A percentile compares a stretch with the other conserved stretches of the same genome.
These are phyloP conservation scores for Trametes meyenii DNA, from an alignment of 768 basidiomycete species.

Conservation along the genomic window DNA sequence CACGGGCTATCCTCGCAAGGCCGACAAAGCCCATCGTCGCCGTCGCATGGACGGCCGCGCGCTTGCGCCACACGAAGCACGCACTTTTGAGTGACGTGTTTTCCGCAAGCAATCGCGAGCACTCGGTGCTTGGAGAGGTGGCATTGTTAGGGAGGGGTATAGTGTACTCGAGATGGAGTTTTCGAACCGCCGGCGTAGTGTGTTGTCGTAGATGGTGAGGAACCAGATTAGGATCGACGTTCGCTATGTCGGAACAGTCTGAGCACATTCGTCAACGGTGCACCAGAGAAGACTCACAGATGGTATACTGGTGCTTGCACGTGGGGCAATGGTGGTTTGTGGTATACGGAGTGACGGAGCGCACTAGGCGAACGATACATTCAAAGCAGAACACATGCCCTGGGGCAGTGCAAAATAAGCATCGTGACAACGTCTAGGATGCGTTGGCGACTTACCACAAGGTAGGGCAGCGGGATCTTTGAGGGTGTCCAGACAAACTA, in stretches of 20 bases:
- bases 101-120: conserved; percentile 31
- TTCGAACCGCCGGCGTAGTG: conserved; percentile 59
- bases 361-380: conserved; percentile 55
- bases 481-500: conserved; percentile 60
- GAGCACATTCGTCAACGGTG: neutral
- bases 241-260: conserved; percentile 37
- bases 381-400: conserved; percentile 69
- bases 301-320: conserved; percentile 57
- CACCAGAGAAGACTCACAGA: conserved; percentile 44
- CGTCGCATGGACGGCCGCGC: conserved; percentile 36
- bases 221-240: conserved; percentile 50
- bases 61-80: conserved; percentile 37
- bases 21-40: conserved; percentile 37
- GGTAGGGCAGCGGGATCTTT: conserved; percentile 61
- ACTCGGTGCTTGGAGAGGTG: conserved; percentile 18
- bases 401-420: conserved; percentile 27
- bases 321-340: conserved; percentile 58
- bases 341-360: conserved; percentile 49
- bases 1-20: conserved; percentile 35
- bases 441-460: conserved; percentile 51
- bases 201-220: conserved; percentile 63
- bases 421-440: neutral
- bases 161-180: conserved; percentile 51
- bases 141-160: conserved; percentile 13
- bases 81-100: conserved; percentile 31